Evolutionary conservation across 306 rosid genomes (phyloP).

Genomic region (Hylodesmum podocarpum): DNA sequence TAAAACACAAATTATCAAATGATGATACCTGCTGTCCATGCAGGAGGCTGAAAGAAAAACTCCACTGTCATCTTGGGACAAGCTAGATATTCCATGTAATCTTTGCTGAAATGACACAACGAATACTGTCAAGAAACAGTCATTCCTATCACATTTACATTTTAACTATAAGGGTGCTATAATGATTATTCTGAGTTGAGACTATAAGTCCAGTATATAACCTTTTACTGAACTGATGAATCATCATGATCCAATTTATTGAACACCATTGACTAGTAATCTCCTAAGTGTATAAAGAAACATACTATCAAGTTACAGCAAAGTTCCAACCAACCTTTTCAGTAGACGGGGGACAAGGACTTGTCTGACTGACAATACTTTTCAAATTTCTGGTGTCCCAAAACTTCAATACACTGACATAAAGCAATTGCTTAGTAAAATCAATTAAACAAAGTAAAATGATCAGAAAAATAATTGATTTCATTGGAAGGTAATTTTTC

Average conservation of each 20-base stretch:
- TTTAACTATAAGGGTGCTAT: background rate
- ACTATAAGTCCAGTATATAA: background rate
- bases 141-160: background rate
- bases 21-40: constrained; percentile 82
- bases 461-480: background rate
- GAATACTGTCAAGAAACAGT: constrained; percentile 13
- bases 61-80: constrained; percentile 93
- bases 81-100: constrained; percentile 88
- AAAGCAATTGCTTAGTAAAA: constrained; percentile 9
- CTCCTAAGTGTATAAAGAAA: constrained; percentile 16
- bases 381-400: constrained; percentile 93
- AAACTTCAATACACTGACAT: constrained; percentile 77
- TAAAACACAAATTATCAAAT: background rate
- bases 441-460: background rate
- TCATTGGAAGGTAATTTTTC: background rate
- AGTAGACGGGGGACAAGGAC: constrained; percentile 52
- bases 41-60: constrained; percentile 83
- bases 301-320: background rate
- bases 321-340: constrained; percentile 62
- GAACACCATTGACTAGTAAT: background rate
- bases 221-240: background rate
- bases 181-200: background rate
- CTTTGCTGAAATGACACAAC: constrained; percentile 58
- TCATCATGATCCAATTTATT: background rate
- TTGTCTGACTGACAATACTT: constrained; percentile 52